A percentile compares a stretch with the other conserved stretches of the same genome.
Evolutionary conservation across 441 rosid genomes (phyloP).

Genomic region (Dalechampia spathulata): DNA sequence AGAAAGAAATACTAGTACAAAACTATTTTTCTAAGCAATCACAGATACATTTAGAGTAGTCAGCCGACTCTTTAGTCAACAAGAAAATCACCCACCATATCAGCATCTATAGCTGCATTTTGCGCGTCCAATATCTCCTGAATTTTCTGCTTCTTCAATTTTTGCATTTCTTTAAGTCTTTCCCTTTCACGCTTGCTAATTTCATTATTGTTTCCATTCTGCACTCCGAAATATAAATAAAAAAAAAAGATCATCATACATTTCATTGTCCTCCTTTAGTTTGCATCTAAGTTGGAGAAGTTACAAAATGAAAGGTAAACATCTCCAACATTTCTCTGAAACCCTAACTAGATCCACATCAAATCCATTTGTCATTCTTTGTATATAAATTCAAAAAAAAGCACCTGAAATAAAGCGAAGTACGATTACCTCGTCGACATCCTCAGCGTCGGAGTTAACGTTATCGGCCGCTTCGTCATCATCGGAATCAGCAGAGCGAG

Average conservation of each 20-base stretch:
- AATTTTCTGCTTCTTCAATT: conserved; percentile 80
- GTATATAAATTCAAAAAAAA: too few species aligned
- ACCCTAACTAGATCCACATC: conserved; percentile 11
- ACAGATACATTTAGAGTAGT: too few species aligned
- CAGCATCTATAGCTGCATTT: conserved; percentile 93
- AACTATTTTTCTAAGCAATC: too few species aligned
- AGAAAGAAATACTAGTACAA: not conserved
- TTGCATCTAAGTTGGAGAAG: too few species aligned
- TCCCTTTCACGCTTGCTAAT: conserved; percentile 84
- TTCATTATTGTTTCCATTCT: conserved; percentile 49
- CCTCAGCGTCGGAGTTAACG: conserved; percentile 33
- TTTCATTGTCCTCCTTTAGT: not conserved
- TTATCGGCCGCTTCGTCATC: conserved; percentile 48
- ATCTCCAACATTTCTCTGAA: not conserved
- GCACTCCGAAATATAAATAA: too few species aligned
- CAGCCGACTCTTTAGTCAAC: not conserved
- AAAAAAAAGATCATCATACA: not conserved
- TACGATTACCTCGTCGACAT: conserved; percentile 57
- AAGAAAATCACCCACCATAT: conserved; percentile 55
- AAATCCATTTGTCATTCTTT: too few species aligned
- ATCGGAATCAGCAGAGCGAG: conserved; percentile 66
- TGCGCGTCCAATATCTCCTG: conserved; percentile 88
- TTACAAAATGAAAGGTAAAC: too few species aligned
- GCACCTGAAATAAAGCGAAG: not conserved
- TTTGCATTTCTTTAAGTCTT: conserved; percentile 83